Conservation (phyloP, 768 basidiomycete species). For the Steccherinum ochraceum region DNA sequence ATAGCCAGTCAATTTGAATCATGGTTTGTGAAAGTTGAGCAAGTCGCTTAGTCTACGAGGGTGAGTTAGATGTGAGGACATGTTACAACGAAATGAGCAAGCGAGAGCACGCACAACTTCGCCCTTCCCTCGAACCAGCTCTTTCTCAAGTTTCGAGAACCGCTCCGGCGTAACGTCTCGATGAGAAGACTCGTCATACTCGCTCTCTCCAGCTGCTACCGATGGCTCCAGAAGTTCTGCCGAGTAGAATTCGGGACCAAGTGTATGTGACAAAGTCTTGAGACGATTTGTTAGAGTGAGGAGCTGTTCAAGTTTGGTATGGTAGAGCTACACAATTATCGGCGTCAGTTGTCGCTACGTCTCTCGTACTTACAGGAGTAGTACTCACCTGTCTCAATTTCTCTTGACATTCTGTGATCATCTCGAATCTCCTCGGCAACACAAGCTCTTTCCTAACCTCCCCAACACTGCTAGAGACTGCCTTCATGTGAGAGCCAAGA, state of each 20-base stretch:
- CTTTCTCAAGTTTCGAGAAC: conserved; percentile 76
- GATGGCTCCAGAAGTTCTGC: conserved; percentile 48
- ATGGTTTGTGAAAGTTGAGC: conserved; percentile 56
- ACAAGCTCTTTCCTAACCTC: conserved; percentile 69
- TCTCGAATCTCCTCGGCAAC: conserved; percentile 66
- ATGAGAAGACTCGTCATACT: conserved; percentile 33
- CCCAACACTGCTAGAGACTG: conserved; percentile 53
- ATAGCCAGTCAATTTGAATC: conserved; percentile 75
- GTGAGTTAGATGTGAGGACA: neutral
- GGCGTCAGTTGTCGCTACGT: no score
- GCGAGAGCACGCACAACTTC: conserved; percentile 58
- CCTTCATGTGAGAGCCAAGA: conserved; percentile 67
- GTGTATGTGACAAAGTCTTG: conserved; percentile 47
- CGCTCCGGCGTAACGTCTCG: conserved; percentile 77
- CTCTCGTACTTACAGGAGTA: neutral
- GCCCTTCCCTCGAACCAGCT: conserved; percentile 77
- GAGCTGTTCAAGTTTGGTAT: conserved; percentile 73
- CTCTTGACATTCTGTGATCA: conserved; percentile 66
- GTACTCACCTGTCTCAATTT: conserved; percentile 69
- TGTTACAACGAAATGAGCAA: no score
- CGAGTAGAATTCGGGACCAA: conserved; percentile 54
- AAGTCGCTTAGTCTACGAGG: conserved; percentile 56
- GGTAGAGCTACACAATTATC: conserved; percentile 51
- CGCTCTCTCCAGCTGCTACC: conserved; percentile 36
- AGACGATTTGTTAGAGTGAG: conserved; percentile 65